Evolutionary conservation across 192 early-diverging fungal genomes (phyloP), one percentile per base, ranked within the genome.

Genomic region (Nowakowskiella sp.): DNA sequence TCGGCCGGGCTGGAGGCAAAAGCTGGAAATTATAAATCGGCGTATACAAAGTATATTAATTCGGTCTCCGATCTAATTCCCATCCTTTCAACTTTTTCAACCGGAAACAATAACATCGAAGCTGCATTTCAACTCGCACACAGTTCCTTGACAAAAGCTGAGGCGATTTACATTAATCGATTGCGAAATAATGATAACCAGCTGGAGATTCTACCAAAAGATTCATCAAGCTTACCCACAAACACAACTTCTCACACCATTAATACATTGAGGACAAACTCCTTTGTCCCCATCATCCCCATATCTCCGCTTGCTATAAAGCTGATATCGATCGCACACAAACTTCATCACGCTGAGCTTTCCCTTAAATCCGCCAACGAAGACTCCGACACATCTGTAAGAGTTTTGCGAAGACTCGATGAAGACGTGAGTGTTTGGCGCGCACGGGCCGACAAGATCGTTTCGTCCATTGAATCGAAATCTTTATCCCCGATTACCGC

Each of bases 381-480:
- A 2, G 19, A 16, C 2, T 22, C 32, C 2, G 10, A 16, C 25
- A 43, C 9, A n/a, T 9, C 30, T 21, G 42, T 39, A 19, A 39
- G 36, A 13, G 13, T 39, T 6, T 16, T 60, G 49, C 51, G 49
- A 1, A 44, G 58, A 1, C 42, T 60, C 10, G 22, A 54, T 3
- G 58, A 60, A 48, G 58, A 60, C 39, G 51, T 60, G 16, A 50
- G 58, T 16, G 55, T 60, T 2, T 29, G 55, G 31, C 21, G 31
- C 26, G 19, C 52, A 16, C 52, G 47, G 26, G 49, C 47, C 6
- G 22, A 60, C 21, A 52, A 60, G 16, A 16, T 60, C 33, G 25
- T 29, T 31, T 44, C 26, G 25, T 16, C 36, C 8, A 44, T 28
- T 4, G 36, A 60, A 22, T 31, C 8, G 5, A 34, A 54, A 13